Evolutionary conservation across 202 grass and related monocot genomes (phyloP).

Genomic region (Setaria viridis): DNA sequence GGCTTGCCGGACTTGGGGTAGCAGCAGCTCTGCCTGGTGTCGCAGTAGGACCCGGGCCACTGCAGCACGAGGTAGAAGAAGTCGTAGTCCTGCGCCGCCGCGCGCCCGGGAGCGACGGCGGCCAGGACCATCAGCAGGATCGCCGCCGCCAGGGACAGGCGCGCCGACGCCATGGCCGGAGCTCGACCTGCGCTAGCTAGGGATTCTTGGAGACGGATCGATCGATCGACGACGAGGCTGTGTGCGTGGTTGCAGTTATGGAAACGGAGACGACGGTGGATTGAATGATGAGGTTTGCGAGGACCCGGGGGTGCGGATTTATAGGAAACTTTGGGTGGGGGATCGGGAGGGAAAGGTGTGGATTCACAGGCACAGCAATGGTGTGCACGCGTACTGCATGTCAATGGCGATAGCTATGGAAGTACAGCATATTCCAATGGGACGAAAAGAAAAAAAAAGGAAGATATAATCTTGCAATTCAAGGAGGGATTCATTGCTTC

Average conservation of each 20-base stretch:
- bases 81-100: constrained; percentile 69
- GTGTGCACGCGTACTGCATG: not conserved
- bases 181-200: not conserved
- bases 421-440: constrained; percentile 41
- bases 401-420: constrained; percentile 11
- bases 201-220: constrained; percentile 6
- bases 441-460: not conserved
- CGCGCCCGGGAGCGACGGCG: constrained; percentile 36
- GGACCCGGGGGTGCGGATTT: constrained; percentile 36
- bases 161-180: constrained; percentile 50
- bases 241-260: not conserved
- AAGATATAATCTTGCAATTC: constrained; percentile 45
- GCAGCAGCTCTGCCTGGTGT: constrained; percentile 88
- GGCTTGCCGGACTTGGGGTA: constrained; percentile 87
- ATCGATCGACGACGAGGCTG: not conserved
- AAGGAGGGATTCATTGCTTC: constrained; percentile 21
- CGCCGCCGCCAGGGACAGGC: constrained; percentile 3
- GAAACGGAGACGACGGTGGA: not conserved
- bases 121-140: constrained; percentile 9
- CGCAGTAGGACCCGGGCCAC: constrained; percentile 96
- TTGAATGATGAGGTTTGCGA: constrained; percentile 16
- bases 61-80: constrained; percentile 95
- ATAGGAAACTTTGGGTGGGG: constrained; percentile 41
- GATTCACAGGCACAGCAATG: not conserved
- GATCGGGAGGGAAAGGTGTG: constrained; percentile 5